Evolutionary conservation across 768 basidiomycete genomes (phyloP).

Genomic region (Lactarius deliciosus): DNA sequence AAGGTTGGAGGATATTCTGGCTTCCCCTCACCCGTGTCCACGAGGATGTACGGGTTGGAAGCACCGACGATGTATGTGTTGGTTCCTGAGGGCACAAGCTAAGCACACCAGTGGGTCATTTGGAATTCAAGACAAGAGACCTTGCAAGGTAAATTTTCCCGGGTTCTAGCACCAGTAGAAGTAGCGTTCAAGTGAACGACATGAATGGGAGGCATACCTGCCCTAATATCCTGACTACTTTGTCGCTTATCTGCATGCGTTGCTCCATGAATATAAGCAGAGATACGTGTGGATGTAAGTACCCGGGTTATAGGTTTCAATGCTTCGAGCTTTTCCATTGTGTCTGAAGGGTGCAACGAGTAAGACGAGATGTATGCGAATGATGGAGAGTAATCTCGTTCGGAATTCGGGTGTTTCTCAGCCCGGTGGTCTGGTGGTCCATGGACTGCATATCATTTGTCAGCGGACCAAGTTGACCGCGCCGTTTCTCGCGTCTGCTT

Average conservation of each 20-base stretch:
- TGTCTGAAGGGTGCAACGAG: not conserved
- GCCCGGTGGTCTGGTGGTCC: conserved; percentile 4
- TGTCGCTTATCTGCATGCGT: conserved; percentile 57
- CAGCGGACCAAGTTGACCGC: not conserved
- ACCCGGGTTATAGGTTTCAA: conserved; percentile 58
- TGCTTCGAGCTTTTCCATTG: conserved; percentile 53
- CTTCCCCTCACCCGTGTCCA: conserved; percentile 82
- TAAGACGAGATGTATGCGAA: no score
- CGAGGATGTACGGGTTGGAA: conserved; percentile 67
- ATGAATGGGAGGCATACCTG: conserved; percentile 50
- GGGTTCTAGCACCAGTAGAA: conserved; percentile 59
- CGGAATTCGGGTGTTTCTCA: conserved; percentile 1
- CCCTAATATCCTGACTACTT: conserved; percentile 67
- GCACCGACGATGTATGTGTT: conserved; percentile 85
- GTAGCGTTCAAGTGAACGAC: not conserved
- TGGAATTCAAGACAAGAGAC: conserved; percentile 36
- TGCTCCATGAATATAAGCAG: conserved; percentile 5
- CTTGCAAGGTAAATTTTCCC: conserved; percentile 85
- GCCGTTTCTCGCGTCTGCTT: not conserved
- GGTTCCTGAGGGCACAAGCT: conserved; percentile 54
- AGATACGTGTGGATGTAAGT: conserved; percentile 24
- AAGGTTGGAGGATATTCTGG: conserved; percentile 68
- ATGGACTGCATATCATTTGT: conserved; percentile 15
- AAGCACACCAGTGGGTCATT: not conserved
- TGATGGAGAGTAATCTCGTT: not conserved